Base-by-base conservation (phyloP, 2,329 filamentous ascomycete species). In the Penicillium sp. region DNA sequence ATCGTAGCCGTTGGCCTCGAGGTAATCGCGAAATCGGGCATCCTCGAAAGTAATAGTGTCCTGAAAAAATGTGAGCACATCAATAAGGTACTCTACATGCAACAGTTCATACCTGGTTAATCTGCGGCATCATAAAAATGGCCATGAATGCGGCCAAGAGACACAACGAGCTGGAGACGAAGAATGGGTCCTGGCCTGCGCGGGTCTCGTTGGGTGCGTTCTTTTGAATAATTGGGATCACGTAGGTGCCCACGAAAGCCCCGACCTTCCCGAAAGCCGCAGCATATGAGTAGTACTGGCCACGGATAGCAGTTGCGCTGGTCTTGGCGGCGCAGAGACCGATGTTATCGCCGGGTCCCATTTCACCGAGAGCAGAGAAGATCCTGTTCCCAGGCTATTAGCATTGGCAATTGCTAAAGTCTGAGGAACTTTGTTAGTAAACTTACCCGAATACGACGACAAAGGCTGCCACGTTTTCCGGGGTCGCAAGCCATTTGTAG, bases 341-440 rank as follows among this genome's bases (percentile, higher is more conserved):
- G 58, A 95, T 95, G 67, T 95, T 95, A 73, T 95, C 87, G 12
- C 90, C 90, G 0, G 90, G 88, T 0, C 90, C 89, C 35, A 94
- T 71, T 67, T 93, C 88, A 43, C 87, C 87, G 1, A 91, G 75
- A 0, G 83, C 79, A 1, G 88, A 73, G 72, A 93, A 93, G 55
- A 93, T 76, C 15, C 79, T 72, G 42, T 33, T 31, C 8, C 28
- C 9, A 9, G 33, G 34, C 34, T 26, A 53, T 43, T 45, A 42
- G 13, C 13, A 42, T 33, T 12, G 5, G 10, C 12, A 1, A 28
- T 35, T 13, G 17, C 13, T 13, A 5, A 6, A 29, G 12, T 12
- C 8, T 3, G n/a, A 28, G 17, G 17, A 22, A 12, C 7, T 21
- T 17, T 7, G 12, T n/a, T 4, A 39, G 28, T 4, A 5, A 26